Percentiles rank a stretch among this genome's conserved stretches.
Conservation (phyloP, 2,329 filamentous ascomycete species). For the Pseudogymnoascus sp. region DNA sequence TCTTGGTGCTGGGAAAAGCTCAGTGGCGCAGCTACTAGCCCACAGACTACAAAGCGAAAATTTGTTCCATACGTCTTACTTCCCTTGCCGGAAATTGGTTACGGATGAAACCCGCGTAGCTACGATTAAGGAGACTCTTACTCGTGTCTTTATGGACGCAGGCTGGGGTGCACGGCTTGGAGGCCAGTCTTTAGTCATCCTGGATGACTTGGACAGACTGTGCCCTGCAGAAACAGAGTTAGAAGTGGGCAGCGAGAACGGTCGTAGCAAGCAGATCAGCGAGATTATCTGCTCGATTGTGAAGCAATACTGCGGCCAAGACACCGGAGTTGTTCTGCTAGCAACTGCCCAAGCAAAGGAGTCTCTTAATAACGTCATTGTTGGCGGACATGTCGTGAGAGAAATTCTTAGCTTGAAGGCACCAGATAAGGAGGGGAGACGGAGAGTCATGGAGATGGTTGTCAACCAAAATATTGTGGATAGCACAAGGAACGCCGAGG, state of each 20-base stretch:
- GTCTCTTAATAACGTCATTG: conserved; percentile 77
- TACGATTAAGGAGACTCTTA: conserved; percentile 82
- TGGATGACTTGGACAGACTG: conserved; percentile 88
- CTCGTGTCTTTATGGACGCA: conserved; percentile 75
- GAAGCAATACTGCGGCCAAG: conserved; percentile 70
- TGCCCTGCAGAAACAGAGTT: conserved; percentile 92
- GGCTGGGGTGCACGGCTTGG: conserved; percentile 85
- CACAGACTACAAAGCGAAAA: conserved; percentile 62
- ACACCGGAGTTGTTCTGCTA: conserved; percentile 74
- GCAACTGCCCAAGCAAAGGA: conserved; percentile 93
- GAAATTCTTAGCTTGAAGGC: conserved; percentile 87
- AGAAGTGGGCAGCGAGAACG: conserved; percentile 88
- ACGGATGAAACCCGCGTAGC: conserved; percentile 86
- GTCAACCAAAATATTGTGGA: conserved; percentile 46
- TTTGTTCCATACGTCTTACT: conserved; percentile 76
- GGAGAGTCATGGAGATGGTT: conserved; percentile 74
- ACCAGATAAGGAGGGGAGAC: conserved; percentile 81
- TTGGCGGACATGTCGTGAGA: conserved; percentile 83
- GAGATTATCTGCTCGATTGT: conserved; percentile 79
- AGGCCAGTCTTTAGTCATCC: conserved; percentile 71
- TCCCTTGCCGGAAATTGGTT: conserved; percentile 76
- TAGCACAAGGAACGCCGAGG: conserved; percentile 32
- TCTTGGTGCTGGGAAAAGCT: conserved; percentile 83
- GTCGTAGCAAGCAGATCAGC: conserved; percentile 82
- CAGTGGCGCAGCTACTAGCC: conserved; percentile 66